phyloP scores from a whole-genome alignment of 495 filamentous ascomycete species.

The Tuber aestivum region DNA sequence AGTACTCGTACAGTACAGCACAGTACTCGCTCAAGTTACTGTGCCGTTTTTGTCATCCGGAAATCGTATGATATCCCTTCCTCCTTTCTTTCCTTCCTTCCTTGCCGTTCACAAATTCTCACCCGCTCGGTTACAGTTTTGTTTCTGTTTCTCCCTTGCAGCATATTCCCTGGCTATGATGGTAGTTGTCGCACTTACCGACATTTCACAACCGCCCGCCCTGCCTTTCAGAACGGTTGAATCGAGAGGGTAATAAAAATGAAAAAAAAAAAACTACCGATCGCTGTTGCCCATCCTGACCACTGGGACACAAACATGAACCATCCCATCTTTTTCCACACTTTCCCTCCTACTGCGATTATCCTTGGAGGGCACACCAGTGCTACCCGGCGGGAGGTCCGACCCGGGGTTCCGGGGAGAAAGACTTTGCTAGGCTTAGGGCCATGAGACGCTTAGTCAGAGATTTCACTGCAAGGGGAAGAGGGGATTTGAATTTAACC shows the following conservation, averaged over 20 bases:
- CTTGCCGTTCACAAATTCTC: background rate
- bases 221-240: background rate
- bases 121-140: background rate
- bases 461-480: too few relatives aligned
- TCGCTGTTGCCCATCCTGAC: background rate
- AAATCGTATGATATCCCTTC: background rate
- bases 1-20: too few relatives aligned
- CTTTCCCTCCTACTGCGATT: background rate
- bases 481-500: too few relatives aligned
- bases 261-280: conserved; percentile 1
- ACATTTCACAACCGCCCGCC: background rate
- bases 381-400: background rate
- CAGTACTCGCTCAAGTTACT: background rate
- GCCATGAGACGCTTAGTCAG: background rate
- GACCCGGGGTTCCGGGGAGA: background rate
- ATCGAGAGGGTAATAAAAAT: background rate
- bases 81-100: background rate
- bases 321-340: background rate
- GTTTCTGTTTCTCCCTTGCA: background rate
- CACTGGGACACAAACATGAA: background rate
- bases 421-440: too few relatives aligned
- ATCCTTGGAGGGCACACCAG: background rate
- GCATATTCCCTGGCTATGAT: background rate
- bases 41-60: background rate
- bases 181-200: background rate